A percentile compares a stretch with the other conserved stretches of the same genome.
Evolutionary conservation across 768 basidiomycete species (phyloP).

Genomic region (Stropharia rugosoannulata): DNA sequence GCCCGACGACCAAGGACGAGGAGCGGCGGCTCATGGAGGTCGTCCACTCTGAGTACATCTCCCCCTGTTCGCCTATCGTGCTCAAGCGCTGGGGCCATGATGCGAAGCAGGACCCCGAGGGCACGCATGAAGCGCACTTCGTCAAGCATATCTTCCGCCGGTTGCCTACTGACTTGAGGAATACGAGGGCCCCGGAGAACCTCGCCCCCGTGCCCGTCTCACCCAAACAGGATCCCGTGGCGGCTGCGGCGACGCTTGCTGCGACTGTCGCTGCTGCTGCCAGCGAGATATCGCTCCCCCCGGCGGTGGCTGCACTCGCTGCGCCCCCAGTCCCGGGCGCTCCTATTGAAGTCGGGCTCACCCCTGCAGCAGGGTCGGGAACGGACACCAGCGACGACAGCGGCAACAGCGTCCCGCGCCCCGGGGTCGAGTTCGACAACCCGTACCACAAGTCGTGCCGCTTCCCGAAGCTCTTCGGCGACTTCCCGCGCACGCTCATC

Average conservation of each 20-base stretch:
- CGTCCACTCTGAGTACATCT: slow-evolving; percentile 41
- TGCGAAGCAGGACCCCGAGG: slow-evolving; percentile 29
- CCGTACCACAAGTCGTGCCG: slow-evolving; percentile 21
- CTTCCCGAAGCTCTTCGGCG: slow-evolving; percentile 41
- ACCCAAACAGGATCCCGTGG: neutral
- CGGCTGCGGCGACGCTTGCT: neutral
- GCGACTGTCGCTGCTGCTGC: neutral
- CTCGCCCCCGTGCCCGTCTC: slow-evolving; percentile 3
- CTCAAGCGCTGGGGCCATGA: slow-evolving; percentile 37
- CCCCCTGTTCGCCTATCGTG: slow-evolving; percentile 38
- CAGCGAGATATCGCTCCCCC: neutral
- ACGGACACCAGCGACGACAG: neutral
- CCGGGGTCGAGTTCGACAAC: slow-evolving; percentile 10
- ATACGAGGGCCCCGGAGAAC: slow-evolving; percentile 14
- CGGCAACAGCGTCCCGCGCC: neutral
- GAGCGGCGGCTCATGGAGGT: slow-evolving; percentile 31
- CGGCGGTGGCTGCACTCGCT: neutral
- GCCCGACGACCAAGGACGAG: slow-evolving; percentile 22
- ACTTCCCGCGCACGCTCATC: slow-evolving; percentile 44
- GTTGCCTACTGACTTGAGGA: slow-evolving; percentile 15
- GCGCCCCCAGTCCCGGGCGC: too few species aligned
- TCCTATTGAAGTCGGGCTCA: too few species aligned
- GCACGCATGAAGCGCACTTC: slow-evolving; percentile 22
- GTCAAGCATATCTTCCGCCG: slow-evolving; percentile 16
- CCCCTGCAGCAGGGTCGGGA: too few species aligned